These are phyloP conservation scores for Nepenthes gracilis DNA, from an alignment of 148 eudicot genomes.

Conservation along the genomic window DNA sequence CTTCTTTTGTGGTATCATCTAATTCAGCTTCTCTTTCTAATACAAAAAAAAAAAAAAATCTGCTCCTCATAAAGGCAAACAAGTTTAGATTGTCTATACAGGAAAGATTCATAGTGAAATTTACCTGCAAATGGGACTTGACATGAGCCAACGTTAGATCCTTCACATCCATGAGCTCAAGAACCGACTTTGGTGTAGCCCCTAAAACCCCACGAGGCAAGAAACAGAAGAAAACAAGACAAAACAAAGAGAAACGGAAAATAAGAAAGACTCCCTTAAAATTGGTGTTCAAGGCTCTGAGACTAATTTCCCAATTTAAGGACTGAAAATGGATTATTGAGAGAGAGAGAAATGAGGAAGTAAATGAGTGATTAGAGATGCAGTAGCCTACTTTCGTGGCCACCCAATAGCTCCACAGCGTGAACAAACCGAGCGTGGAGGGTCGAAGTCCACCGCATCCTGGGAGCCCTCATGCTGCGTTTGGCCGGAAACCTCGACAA, in stretches of 20 bases:
- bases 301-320: too few relatives aligned
- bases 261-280: background rate
- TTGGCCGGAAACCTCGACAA: constrained; percentile 65
- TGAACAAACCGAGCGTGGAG: constrained; percentile 94
- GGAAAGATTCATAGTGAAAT: constrained; percentile 5
- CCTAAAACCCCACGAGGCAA: constrained; percentile 27
- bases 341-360: too few relatives aligned
- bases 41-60: too few relatives aligned
- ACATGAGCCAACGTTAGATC: constrained; percentile 98
- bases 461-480: constrained; percentile 87
- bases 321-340: too few relatives aligned
- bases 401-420: constrained; percentile 95
- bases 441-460: constrained; percentile 94
- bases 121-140: constrained; percentile 95
- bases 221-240: background rate
- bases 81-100: background rate
- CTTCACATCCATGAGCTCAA: constrained; percentile 98
- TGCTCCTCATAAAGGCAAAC: too few relatives aligned
- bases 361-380: background rate
- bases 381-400: constrained; percentile 70
- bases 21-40: too few relatives aligned
- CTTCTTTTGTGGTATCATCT: too few relatives aligned
- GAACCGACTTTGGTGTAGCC: constrained; percentile 94
- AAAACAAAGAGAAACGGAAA: background rate
- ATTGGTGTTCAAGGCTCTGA: too few relatives aligned